Evolutionary conservation across 1,284 basidiomycete species (phyloP).

Genomic region (Mixia osmundae): DNA sequence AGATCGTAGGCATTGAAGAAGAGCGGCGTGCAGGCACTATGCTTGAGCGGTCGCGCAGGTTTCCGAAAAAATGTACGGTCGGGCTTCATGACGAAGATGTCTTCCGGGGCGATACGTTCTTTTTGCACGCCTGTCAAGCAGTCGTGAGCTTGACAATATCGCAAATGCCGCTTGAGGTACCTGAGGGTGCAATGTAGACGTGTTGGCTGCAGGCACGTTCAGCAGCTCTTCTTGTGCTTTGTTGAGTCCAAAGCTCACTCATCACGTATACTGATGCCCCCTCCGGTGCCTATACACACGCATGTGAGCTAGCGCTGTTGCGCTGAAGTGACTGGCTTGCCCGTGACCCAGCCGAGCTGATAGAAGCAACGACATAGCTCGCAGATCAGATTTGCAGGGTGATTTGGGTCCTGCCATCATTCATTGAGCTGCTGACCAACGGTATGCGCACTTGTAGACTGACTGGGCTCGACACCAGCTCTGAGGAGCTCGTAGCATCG

Average conservation of each 20-base stretch:
- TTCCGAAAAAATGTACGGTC: too few relatives aligned
- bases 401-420: constrained; percentile 9
- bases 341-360: constrained; percentile 36
- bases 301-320: too few relatives aligned
- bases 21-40: constrained; percentile 37
- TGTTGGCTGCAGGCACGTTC: constrained; percentile 32
- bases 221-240: not conserved
- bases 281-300: constrained; percentile 35
- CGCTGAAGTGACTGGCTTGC: too few relatives aligned
- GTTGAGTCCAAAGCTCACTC: constrained; percentile 29
- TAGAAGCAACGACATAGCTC: constrained; percentile 30
- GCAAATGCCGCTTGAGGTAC: constrained; percentile 6
- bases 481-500: too few relatives aligned
- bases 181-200: constrained; percentile 64
- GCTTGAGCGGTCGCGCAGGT: too few relatives aligned
- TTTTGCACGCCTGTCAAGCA: constrained; percentile 40
- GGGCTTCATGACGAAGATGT: constrained; percentile 49
- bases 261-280: constrained; percentile 41
- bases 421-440: too few relatives aligned
- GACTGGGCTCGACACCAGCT: too few relatives aligned
- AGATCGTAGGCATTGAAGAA: constrained; percentile 73
- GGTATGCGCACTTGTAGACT: too few relatives aligned
- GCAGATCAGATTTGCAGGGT: constrained; percentile 63
- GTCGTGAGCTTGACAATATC: not conserved
- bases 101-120: constrained; percentile 48